Conservation (phyloP, 805 yeast genomes). For the Metschnikowia aberdeeniae region DNA sequence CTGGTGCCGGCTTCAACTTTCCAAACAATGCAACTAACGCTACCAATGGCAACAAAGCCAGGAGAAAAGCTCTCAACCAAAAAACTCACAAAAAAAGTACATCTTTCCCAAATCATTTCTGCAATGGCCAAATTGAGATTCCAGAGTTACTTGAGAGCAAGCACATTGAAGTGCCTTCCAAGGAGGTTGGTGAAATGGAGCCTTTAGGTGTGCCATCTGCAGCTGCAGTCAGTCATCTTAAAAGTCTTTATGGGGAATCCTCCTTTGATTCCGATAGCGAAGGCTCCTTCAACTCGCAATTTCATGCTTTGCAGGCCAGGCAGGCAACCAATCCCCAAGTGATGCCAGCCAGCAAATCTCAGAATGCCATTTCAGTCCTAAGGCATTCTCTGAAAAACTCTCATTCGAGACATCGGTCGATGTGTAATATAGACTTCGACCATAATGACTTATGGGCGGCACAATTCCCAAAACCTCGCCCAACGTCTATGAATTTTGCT, state of each 20-base stretch:
- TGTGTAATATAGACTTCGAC: constrained; percentile 30
- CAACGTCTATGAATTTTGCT: constrained; percentile 1
- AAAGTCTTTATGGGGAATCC: constrained; percentile 18
- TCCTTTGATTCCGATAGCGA: constrained; percentile 34
- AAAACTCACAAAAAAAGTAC: constrained; percentile 12
- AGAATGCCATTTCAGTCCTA: not conserved
- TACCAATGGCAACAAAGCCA: constrained; percentile 25
- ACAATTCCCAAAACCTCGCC: not conserved
- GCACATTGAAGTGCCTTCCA: not conserved
- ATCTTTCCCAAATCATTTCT: constrained; percentile 10
- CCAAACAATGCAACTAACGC: constrained; percentile 33
- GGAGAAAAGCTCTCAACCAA: constrained; percentile 5
- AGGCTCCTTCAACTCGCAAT: constrained; percentile 20
- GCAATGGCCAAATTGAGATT: constrained; percentile 38
- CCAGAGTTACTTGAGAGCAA: constrained; percentile 31
- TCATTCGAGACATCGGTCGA: constrained; percentile 38
- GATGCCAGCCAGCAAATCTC: constrained; percentile 4
- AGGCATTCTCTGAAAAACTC: constrained; percentile 9
- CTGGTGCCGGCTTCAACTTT: constrained; percentile 34
- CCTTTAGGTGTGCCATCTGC: constrained; percentile 36
- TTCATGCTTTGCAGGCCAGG: constrained; percentile 11
- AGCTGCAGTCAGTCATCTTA: constrained; percentile 29
- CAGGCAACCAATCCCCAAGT: not conserved
- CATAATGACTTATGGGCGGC: not conserved
- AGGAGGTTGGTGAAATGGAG: constrained; percentile 15